Conservation (phyloP, 345 rosid species). For the Ceriops tagal region DNA sequence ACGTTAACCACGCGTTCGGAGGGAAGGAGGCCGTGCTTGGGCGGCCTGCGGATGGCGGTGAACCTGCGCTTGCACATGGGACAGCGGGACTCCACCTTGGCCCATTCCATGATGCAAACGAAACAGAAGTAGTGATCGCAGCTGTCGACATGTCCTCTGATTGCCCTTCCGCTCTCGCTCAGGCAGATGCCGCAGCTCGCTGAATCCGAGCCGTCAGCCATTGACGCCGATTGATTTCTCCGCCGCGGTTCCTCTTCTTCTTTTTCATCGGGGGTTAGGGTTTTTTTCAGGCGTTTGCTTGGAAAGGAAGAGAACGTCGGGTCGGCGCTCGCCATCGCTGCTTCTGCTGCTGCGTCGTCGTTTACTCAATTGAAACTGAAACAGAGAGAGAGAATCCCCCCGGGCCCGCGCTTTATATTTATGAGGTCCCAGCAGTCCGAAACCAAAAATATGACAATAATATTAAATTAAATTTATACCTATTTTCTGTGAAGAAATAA, state of each 20-base stretch:
- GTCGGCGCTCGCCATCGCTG: background rate
- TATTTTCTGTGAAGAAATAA: too few relatives aligned
- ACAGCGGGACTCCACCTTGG: constrained; percentile 56
- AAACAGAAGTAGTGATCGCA: constrained; percentile 66
- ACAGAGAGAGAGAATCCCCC: too few relatives aligned
- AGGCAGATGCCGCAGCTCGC: constrained; percentile 52
- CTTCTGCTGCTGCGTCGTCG: background rate
- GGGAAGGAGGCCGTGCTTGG: constrained; percentile 35
- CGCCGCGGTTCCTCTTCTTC: background rate
- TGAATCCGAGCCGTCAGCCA: constrained; percentile 4
- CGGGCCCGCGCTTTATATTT: too few relatives aligned
- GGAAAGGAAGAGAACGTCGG: constrained; percentile 5
- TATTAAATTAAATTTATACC: too few relatives aligned
- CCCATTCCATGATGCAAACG: constrained; percentile 65
- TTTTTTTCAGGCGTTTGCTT: constrained; percentile 28
- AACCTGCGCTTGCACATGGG: constrained; percentile 60
- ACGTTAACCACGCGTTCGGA: constrained; percentile 35
- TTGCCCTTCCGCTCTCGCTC: constrained; percentile 33
- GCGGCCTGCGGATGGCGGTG: constrained; percentile 39
- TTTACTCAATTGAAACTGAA: too few relatives aligned
- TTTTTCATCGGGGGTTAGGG: background rate
- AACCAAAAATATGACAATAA: too few relatives aligned
- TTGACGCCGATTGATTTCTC: background rate
- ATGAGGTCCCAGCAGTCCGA: too few relatives aligned
- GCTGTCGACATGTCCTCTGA: constrained; percentile 53